These are phyloP conservation scores for Litsea cubeba DNA, from an alignment of 164 flowering plant species.

Conservation along the genomic window DNA sequence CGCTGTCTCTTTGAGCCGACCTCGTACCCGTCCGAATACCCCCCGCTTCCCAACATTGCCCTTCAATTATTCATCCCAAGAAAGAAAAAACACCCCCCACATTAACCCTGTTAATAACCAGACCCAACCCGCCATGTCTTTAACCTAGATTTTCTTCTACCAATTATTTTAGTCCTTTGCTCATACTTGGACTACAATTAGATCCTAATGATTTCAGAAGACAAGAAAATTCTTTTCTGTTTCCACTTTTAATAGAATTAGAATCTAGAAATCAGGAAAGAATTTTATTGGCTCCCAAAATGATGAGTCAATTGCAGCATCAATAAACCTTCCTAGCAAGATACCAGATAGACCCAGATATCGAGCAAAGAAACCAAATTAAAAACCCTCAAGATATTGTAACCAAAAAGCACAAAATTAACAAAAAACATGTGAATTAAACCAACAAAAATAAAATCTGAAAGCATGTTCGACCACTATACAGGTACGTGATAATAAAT, in stretches of 20 bases:
- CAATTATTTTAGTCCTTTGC: neutral
- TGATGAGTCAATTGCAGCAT: neutral
- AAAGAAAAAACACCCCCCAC: constrained; percentile 50
- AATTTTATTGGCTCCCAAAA: neutral
- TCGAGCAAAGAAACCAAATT: neutral
- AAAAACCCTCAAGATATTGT: neutral
- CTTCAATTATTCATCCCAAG: constrained; percentile 35
- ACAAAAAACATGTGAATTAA: neutral
- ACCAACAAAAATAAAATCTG: neutral
- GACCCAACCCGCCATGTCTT: constrained; percentile 69
- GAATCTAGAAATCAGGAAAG: neutral
- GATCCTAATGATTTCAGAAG: neutral
- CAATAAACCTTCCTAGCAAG: neutral
- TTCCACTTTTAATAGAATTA: neutral
- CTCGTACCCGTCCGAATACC: constrained; percentile 36
- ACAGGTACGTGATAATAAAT: neutral
- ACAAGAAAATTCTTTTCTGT: neutral
- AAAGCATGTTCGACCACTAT: neutral
- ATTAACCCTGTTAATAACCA: constrained; percentile 84
- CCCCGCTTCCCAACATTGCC: constrained; percentile 41
- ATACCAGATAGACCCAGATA: neutral
- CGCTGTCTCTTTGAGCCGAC: constrained; percentile 41
- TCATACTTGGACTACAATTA: neutral
- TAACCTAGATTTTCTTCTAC: constrained; percentile 4
- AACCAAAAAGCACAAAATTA: neutral